Percentiles rank a stretch among this genome's conserved stretches.
Evolutionary conservation across 2,329 filamentous ascomycete species (phyloP).

Genomic region (Chaetomiaceae sp.): DNA sequence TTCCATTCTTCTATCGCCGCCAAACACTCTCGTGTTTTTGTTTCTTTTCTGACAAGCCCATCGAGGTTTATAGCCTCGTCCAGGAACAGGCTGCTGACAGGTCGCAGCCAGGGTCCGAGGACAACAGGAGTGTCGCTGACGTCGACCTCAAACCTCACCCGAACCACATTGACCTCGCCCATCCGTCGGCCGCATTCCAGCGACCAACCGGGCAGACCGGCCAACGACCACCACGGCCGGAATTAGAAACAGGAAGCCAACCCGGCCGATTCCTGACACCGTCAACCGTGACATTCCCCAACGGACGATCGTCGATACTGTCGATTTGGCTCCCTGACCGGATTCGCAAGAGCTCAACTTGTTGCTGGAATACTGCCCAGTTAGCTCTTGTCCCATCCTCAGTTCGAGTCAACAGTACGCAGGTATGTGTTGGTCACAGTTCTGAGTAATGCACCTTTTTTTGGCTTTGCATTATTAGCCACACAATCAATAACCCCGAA

Average conservation of each 20-base stretch:
- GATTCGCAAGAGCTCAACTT: slow-evolving; percentile 28
- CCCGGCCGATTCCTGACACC: neutral
- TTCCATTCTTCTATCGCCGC: slow-evolving; percentile 18
- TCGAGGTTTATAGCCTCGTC: slow-evolving; percentile 17
- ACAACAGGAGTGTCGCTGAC: slow-evolving; percentile 10
- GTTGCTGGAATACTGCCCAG: slow-evolving; percentile 42
- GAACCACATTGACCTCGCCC: neutral
- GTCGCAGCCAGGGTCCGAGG: slow-evolving; percentile 15
- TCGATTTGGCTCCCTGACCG: neutral
- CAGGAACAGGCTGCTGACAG: slow-evolving; percentile 23
- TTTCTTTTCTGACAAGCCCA: slow-evolving; percentile 19
- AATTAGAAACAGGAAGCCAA: slow-evolving; percentile 2
- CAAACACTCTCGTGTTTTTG: slow-evolving; percentile 12
- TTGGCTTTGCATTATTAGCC: slow-evolving; percentile 1
- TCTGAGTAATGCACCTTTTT: slow-evolving; percentile 4
- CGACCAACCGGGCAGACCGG: neutral
- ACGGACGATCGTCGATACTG: neutral
- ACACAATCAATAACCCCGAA: neutral
- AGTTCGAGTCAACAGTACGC: slow-evolving; percentile 14
- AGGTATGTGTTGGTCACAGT: slow-evolving; percentile 5
- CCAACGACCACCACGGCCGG: slow-evolving; percentile 5
- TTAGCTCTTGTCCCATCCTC: slow-evolving; percentile 24
- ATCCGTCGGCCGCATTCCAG: slow-evolving; percentile 8
- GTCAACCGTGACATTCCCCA: neutral
- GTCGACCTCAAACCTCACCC: slow-evolving; percentile 13